Base-by-base conservation (phyloP, 2,329 filamentous ascomycete species). In the Colletotrichum sp. region DNA sequence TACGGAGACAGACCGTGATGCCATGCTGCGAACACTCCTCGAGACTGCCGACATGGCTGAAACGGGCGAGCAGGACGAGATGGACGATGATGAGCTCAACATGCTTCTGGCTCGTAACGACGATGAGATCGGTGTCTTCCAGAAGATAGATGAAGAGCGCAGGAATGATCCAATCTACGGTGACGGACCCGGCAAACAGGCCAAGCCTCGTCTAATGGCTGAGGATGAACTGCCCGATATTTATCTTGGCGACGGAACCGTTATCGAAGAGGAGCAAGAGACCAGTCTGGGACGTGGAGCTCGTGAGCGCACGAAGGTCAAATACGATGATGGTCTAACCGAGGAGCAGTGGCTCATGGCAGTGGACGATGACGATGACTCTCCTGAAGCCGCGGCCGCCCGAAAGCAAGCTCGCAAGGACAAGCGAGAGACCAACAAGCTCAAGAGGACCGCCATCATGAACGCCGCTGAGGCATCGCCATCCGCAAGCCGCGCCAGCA, bases 261-360 rank as follows among this genome's bases (percentile, higher is more conserved):
- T 94, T 2, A 92, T 95, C 18, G 89, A 92, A 1, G 95, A 98
- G 79, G 95, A 98, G 79, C 90, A 93, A 24, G 95, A 97, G 78
- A 89, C 93, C 36, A 88, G 93, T 30, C 87, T 93, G 36, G 97
- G 97, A 76, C 96, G 97, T 84, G 97, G 97, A 80, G 96, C 96
- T 78, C 94, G 97, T 87, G 97, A 99, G 86, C 93, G 98, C 77
- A 98, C 96, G 79, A 93, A 95, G 82, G 96, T 98, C 81, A 94
- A 94, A 84, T 99, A 99, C 80, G 97, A 99, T 81, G 97, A 99
- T 82, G 97, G 98, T 68, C 92, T 99, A 34, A 99, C 97, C 0
- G 98, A 99, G 86, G 97, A 99, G 87, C 98, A 99, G 85, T 99
- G 97, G 97, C 91, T 99, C 67, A 96, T 98, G 88, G 97, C 97